These are phyloP conservation scores for Pugionium dolabratum DNA, from an alignment of 345 rosid genomes.

Conservation along the genomic window DNA sequence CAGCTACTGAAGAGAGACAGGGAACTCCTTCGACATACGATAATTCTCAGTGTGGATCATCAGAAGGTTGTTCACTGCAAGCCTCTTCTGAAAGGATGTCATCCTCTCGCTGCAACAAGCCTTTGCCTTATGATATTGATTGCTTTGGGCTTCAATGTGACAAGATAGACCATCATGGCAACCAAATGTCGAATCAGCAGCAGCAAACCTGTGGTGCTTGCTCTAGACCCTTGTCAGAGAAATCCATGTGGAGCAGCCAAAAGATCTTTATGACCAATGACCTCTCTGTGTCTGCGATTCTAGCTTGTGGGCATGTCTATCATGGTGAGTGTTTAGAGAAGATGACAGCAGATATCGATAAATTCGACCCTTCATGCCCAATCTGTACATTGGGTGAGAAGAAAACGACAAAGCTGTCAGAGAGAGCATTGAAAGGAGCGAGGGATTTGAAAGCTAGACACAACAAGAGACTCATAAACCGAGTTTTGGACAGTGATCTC, in stretches of 20 bases:
- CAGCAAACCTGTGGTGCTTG: slow-evolving; percentile 91
- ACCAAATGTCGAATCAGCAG: slow-evolving; percentile 49
- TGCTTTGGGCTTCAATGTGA: slow-evolving; percentile 52
- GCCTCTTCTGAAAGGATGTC: slow-evolving; percentile 86
- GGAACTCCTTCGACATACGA: slow-evolving; percentile 58
- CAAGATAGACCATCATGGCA: slow-evolving; percentile 49
- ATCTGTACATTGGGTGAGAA: slow-evolving; percentile 88
- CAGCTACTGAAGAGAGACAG: slow-evolving; percentile 32
- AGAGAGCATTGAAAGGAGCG: slow-evolving; percentile 76
- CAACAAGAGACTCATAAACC: slow-evolving; percentile 66
- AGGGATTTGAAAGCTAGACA: slow-evolving; percentile 67
- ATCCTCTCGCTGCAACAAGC: slow-evolving; percentile 54
- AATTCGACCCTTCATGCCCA: slow-evolving; percentile 93
- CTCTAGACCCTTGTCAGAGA: slow-evolving; percentile 72
- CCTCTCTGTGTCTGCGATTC: slow-evolving; percentile 69
- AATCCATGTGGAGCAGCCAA: slow-evolving; percentile 75
- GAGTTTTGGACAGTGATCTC: slow-evolving; percentile 63
- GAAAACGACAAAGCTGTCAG: slow-evolving; percentile 66
- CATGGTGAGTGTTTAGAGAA: slow-evolving; percentile 97
- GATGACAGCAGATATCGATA: slow-evolving; percentile 71
- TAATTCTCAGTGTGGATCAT: slow-evolving; percentile 62
- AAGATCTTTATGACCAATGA: slow-evolving; percentile 65
- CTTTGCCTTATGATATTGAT: slow-evolving; percentile 64
- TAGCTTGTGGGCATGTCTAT: slow-evolving; percentile 92
- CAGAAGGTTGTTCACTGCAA: slow-evolving; percentile 82